Conservation (phyloP, 1,284 basidiomycete species). For the Sanghuangporus baumii region DNA sequence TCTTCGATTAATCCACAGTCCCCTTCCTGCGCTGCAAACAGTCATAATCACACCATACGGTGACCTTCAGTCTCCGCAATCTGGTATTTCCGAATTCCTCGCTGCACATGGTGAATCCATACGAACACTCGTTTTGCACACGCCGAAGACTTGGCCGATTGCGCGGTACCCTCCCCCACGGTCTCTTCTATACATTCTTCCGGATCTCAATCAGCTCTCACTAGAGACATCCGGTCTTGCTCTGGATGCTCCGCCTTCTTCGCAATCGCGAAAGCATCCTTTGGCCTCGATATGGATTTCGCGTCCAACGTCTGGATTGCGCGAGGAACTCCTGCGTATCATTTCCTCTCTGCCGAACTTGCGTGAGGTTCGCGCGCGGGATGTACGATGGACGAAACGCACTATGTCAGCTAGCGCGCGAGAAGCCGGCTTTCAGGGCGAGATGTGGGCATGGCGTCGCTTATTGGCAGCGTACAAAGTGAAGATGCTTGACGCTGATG, state of each 20-base stretch:
- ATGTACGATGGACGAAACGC: slow-evolving; percentile 63
- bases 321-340: slow-evolving; percentile 45
- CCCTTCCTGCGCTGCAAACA: slow-evolving; percentile 61
- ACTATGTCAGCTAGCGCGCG: slow-evolving; percentile 60
- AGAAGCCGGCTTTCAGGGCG: slow-evolving; percentile 69
- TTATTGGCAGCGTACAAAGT: slow-evolving; percentile 51
- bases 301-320: slow-evolving; percentile 53
- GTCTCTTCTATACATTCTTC: slow-evolving; percentile 47
- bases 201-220: slow-evolving; percentile 57
- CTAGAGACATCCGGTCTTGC: slow-evolving; percentile 36
- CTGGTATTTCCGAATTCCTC: slow-evolving; percentile 59
- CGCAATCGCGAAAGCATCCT: slow-evolving; percentile 31
- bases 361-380: slow-evolving; percentile 51
- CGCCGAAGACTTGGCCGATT: slow-evolving; percentile 68
- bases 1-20: slow-evolving; percentile 49
- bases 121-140: slow-evolving; percentile 59
- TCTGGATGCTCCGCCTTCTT: slow-evolving; percentile 25
- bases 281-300: slow-evolving; percentile 68
- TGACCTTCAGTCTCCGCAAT: slow-evolving; percentile 50
- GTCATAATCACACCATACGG: slow-evolving; percentile 73
- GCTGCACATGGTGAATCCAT: slow-evolving; percentile 55
- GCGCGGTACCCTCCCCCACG: slow-evolving; percentile 49
- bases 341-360: slow-evolving; percentile 56
- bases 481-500: slow-evolving; percentile 56
- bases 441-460: slow-evolving; percentile 66